These are phyloP conservation scores for Russula abietina DNA, from an alignment of 768 basidiomycete species.

Conservation along the genomic window DNA sequence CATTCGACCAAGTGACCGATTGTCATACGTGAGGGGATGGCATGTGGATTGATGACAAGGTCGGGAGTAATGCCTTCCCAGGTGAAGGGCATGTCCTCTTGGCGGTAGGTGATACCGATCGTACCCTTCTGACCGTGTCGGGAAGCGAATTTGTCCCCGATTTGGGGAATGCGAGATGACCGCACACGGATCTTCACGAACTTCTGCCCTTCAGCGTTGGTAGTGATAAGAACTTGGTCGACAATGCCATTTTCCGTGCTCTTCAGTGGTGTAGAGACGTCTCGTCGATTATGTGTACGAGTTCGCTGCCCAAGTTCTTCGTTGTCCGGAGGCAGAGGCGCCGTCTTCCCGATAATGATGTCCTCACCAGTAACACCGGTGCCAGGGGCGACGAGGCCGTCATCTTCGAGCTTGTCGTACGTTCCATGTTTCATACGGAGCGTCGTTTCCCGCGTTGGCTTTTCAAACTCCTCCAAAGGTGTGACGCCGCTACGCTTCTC, in stretches of 20 bases:
- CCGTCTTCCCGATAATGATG: conserved; percentile 99
- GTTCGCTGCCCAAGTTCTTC: conserved; percentile 96
- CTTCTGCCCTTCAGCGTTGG: conserved; percentile 92
- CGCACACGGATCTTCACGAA: conserved; percentile 98
- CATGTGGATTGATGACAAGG: conserved; percentile 97
- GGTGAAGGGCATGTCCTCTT: conserved; percentile 99
- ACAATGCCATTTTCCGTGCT: conserved; percentile 97
- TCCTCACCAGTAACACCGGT: conserved; percentile 94
- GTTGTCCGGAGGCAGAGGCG: conserved; percentile 92
- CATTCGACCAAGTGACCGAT: conserved; percentile 99
- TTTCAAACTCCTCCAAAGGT: conserved; percentile 93
- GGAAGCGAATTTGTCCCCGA: conserved; percentile 98
- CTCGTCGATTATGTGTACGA: conserved; percentile 86
- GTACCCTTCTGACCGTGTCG: conserved; percentile 99
- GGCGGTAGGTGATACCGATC: conserved; percentile 98
- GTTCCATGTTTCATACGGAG: conserved; percentile 97
- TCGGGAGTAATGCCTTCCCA: conserved; percentile 96
- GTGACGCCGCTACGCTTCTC: conserved; percentile 95
- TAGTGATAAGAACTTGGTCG: conserved; percentile 95
- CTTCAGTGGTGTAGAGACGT: conserved; percentile 96
- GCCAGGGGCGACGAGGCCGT: conserved; percentile 93
- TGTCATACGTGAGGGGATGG: conserved; percentile 99
- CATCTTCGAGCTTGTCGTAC: conserved; percentile 96
- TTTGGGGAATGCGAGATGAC: conserved; percentile 94
- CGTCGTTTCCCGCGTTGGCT: conserved; percentile 87